phyloP scores from a whole-genome alignment of 2,329 filamentous ascomycete genomes.

The Ascochyta clinopodiicola region DNA sequence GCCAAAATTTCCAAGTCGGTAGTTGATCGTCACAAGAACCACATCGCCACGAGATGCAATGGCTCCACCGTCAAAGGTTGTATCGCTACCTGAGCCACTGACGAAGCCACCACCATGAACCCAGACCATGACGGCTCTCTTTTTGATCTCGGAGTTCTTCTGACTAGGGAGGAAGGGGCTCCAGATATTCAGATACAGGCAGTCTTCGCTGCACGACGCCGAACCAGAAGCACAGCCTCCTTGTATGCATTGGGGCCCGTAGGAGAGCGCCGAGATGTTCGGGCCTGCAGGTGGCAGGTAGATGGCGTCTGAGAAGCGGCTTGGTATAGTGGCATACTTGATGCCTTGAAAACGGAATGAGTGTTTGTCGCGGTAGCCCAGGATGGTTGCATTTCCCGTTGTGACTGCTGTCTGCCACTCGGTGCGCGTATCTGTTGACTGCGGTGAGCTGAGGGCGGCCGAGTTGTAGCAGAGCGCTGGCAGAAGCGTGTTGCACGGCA shows the following conservation, averaged over 20 bases:
- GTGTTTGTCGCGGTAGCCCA: constrained; percentile 54
- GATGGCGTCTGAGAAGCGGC: constrained; percentile 55
- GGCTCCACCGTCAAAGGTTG: constrained; percentile 56
- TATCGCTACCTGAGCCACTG: constrained; percentile 52
- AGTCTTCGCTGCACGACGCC: constrained; percentile 51
- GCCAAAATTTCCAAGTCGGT: constrained; percentile 47
- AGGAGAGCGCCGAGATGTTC: constrained; percentile 46
- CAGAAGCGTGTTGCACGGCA: constrained; percentile 27
- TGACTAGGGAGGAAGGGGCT: constrained; percentile 49
- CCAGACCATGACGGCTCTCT: constrained; percentile 57
- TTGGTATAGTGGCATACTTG: constrained; percentile 54
- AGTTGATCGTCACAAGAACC: constrained; percentile 54
- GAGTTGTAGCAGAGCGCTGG: constrained; percentile 37
- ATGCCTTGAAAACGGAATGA: constrained; percentile 60
- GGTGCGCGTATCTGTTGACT: neutral
- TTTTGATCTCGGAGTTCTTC: constrained; percentile 20
- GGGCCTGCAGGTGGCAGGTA: constrained; percentile 40
- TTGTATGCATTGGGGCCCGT: constrained; percentile 52
- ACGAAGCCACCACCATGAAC: constrained; percentile 55
- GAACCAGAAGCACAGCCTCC: constrained; percentile 32
- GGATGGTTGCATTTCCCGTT: constrained; percentile 28
- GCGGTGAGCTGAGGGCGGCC: constrained; percentile 15
- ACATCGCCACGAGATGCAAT: constrained; percentile 56
- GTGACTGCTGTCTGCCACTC: constrained; percentile 26
- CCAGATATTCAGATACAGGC: constrained; percentile 52